phyloP scores from a whole-genome alignment of 2,329 filamentous ascomycete genomes.

The Microdochium bolleyi region DNA sequence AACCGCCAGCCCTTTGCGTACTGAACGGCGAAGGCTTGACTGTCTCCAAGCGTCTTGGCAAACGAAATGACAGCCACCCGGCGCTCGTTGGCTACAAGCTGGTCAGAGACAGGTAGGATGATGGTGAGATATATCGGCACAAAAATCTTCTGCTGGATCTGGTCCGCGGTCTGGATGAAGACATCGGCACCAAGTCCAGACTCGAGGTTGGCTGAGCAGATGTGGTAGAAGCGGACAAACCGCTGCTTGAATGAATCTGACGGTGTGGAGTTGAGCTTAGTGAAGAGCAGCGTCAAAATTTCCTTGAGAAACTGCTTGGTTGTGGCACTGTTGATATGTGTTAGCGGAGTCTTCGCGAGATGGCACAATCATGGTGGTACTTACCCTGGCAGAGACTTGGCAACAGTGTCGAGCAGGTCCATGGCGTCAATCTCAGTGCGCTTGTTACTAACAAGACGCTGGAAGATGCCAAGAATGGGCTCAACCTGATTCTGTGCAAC shows the following conservation, averaged over 20 bases:
- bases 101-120: slow-evolving; percentile 82
- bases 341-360: not conserved
- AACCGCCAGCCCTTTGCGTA: slow-evolving; percentile 87
- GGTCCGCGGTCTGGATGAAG: slow-evolving; percentile 78
- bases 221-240: slow-evolving; percentile 91
- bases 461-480: slow-evolving; percentile 89
- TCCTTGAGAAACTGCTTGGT: slow-evolving; percentile 72
- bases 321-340: slow-evolving; percentile 34
- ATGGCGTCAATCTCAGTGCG: slow-evolving; percentile 81
- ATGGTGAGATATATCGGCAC: slow-evolving; percentile 78
- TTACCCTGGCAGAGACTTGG: slow-evolving; percentile 65
- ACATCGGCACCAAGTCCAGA: slow-evolving; percentile 86
- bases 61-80: slow-evolving; percentile 91
- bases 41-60: slow-evolving; percentile 85
- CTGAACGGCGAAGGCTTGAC: slow-evolving; percentile 69
- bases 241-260: slow-evolving; percentile 77
- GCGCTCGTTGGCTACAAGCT: slow-evolving; percentile 81
- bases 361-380: slow-evolving; percentile 21
- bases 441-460: slow-evolving; percentile 75
- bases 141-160: slow-evolving; percentile 73
- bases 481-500: slow-evolving; percentile 74
- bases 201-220: slow-evolving; percentile 71
- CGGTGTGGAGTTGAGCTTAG: slow-evolving; percentile 58
- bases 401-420: slow-evolving; percentile 77
- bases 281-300: slow-evolving; percentile 77